Evolutionary conservation across 106 monocot species (phyloP), one percentile per base, ranked within the genome.

Genomic region (Phalaenopsis aphrodite): DNA sequence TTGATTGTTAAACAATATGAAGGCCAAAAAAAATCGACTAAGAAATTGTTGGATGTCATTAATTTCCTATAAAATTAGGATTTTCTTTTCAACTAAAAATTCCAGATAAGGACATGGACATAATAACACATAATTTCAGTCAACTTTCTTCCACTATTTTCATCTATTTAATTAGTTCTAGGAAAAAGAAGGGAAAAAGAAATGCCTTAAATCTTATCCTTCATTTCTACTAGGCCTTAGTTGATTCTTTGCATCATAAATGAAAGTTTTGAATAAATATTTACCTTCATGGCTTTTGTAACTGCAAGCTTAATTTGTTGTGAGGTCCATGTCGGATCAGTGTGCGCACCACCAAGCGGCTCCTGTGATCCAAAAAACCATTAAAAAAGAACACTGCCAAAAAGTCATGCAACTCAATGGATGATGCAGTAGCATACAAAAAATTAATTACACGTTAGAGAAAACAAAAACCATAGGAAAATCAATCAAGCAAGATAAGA

Each of bases 271-370:
- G 39, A 47, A 21, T 48, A 41, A 78, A 81, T 46, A 77, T 47
- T 41, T 80, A 95, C 95, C 91, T 87, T 82, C 85, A 93, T 86
- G 42, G 88, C 85, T 49, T 87, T 86, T 46, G 76, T 84, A 1
- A 95, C 83, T 64, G 78, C 85, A 72, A 88, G 23, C 78, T 95
- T 95, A 75, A 95, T 89, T 78, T 89, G 93, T 83, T 95, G 89
- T 24, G 93, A 93, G 43, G 95, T 91, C 91, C 90, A 91, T 77
- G 88, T 52, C 79, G 93, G 91, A 78, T 95, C 95, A 45, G 84
- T 86, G 65, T 95, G 95, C 7, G 93, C 95, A 81, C 93, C 95
- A 82, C 95, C 93, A 78, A 95, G 87, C 74, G 93, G 95, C 86
- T 95, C 95, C 95, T 95, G 86, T 18, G 5, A 82, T 21, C 48